Evolutionary conservation across 805 yeast species (phyloP), one percentile per base, ranked within the genome.

Genomic region (Naumovozyma castellii): DNA sequence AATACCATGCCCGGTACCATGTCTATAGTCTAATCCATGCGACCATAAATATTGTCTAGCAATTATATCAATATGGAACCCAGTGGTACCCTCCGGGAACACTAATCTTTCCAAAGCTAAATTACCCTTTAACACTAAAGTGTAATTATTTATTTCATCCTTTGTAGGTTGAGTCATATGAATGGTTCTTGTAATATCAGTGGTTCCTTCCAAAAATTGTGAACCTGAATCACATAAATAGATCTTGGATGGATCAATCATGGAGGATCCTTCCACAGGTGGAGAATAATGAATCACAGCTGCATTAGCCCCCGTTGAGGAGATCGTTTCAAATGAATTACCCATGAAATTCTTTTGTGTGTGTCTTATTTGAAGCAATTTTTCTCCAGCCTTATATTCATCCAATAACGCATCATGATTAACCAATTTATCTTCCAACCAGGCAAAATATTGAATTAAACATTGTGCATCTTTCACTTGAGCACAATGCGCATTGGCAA

Each of bases 1-100:
- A n/a, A 92, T 83, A 3, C 98, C 98, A 61, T 92, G 98, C 2
- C 97, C 96, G 0, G 97, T 86, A 8, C 98, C 97, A 61, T 92
- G 98, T 46, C 80, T 75, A 58, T 84, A 92, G 57, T 84, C 92
- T 36, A 85, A 66, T 0, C 97, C 97, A 38, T 76, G 69, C 31
- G 75, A 67, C 87, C 94, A 84, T 43, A 92, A 65, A 38, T 75
- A 80, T 59, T 81, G 87, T 47, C 98, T 72, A 0, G 96, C 95
- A 38, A 87, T 68, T 0, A 77, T 67, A 56, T 92, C 98, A 27
- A 92, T 74, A 53, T 76, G 73, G 40, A 74, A 72, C 0, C 96
- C 95, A 8, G 82, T 74, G 1, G 84, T 73, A 4, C 81, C 80
- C 39, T 74, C 76, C 3, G 92, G 92, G 63, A 92, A 85, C 17